A percentile compares a stretch with the other conserved stretches of the same genome.
Conservation (phyloP, 257 asterid genomes). For the Paulownia fortunei region DNA sequence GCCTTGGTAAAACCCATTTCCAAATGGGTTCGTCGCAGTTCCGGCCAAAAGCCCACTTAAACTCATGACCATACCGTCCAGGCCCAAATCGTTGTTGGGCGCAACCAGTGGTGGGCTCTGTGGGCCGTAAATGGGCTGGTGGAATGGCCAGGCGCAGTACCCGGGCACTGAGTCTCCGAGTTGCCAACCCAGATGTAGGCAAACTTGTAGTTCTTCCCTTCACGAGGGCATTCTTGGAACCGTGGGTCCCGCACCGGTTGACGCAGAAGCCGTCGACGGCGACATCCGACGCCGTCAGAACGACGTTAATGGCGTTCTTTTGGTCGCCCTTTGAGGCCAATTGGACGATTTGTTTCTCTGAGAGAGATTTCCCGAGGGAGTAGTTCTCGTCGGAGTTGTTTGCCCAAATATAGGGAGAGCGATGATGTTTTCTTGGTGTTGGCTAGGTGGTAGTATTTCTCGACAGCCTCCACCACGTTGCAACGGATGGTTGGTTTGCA, state of each 20-base stretch:
- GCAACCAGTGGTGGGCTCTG: conserved; percentile 53
- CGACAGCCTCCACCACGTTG: conserved; percentile 75
- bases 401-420: neutral
- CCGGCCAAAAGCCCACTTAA: conserved; percentile 59
- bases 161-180: conserved; percentile 57
- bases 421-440: conserved; percentile 47
- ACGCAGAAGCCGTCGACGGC: conserved; percentile 54
- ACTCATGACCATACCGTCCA: conserved; percentile 56
- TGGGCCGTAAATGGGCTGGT: conserved; percentile 66
- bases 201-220: conserved; percentile 52
- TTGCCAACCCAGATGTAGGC: conserved; percentile 72
- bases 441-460: conserved; percentile 63
- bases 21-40: conserved; percentile 63
- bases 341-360: conserved; percentile 35
- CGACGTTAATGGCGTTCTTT: conserved; percentile 55
- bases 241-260: conserved; percentile 66
- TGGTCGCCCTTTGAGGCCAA: conserved; percentile 54
- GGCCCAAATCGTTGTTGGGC: conserved; percentile 60
- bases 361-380: conserved; percentile 53
- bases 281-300: conserved; percentile 58
- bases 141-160: conserved; percentile 74
- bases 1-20: conserved; percentile 62
- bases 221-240: conserved; percentile 28
- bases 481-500: conserved; percentile 57
- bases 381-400: neutral